phyloP scores from a whole-genome alignment of 768 basidiomycete genomes.

The Baorangia bicolor region DNA sequence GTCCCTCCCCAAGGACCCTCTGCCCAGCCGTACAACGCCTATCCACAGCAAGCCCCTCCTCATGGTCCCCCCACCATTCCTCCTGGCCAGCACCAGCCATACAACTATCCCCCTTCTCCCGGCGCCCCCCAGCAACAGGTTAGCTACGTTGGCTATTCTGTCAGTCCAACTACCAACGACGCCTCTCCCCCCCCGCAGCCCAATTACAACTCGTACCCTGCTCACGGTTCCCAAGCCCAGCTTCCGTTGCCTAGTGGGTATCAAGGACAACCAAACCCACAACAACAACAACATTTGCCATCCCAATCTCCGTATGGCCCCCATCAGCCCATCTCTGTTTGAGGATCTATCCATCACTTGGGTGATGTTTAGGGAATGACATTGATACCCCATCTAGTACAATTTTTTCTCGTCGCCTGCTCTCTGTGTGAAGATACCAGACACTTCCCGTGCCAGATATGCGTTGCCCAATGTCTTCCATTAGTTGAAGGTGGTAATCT shows the following conservation, averaged over 20 bases:
- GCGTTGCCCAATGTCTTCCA: neutral
- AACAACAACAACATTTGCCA: neutral
- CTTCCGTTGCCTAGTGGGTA: conserved; percentile 9
- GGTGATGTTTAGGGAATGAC: too few relatives aligned
- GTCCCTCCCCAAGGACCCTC: neutral
- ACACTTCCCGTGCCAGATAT: neutral
- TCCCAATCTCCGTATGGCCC: neutral
- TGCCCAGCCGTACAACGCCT: neutral
- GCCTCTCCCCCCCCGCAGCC: conserved; percentile 17
- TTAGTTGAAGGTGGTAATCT: neutral
- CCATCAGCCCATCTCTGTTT: neutral
- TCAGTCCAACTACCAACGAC: neutral
- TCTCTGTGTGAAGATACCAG: neutral
- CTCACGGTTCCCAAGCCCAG: conserved; percentile 6
- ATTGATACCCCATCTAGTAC: neutral
- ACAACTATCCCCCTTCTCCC: neutral
- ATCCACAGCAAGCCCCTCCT: neutral
- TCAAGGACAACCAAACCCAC: conserved; percentile 1
- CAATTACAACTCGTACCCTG: conserved; percentile 16
- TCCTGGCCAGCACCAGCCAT: neutral
- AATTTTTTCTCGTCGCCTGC: neutral
- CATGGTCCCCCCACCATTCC: neutral
- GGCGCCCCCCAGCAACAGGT: neutral
- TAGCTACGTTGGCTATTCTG: conserved; percentile 4
- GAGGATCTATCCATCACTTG: neutral